Conservation (phyloP, 169 alveolate genomes). For the Eimeria necatrix region DNA sequence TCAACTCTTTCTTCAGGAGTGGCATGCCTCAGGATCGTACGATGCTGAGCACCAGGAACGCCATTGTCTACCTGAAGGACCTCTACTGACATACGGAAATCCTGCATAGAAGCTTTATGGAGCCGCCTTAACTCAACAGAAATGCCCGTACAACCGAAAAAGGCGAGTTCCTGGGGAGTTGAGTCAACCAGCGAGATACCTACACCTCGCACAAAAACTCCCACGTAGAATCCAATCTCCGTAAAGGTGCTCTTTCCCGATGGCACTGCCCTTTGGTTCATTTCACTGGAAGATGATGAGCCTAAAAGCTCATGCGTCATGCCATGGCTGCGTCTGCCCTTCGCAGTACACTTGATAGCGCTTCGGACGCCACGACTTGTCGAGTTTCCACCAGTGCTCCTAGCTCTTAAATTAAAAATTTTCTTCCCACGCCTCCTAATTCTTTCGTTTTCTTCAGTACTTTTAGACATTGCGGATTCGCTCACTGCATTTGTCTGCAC, state of each 20-base stretch:
- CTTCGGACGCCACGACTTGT: neutral
- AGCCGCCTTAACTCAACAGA: slow-evolving; percentile 47
- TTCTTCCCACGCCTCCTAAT: neutral
- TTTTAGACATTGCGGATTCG: neutral
- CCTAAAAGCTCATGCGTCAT: neutral
- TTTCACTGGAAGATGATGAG: slow-evolving; percentile 27
- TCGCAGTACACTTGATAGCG: slow-evolving; percentile 6
- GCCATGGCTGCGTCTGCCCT: neutral
- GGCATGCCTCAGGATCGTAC: slow-evolving; percentile 72
- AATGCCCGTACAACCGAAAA: slow-evolving; percentile 67
- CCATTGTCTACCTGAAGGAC: slow-evolving; percentile 76
- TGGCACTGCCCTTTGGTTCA: neutral
- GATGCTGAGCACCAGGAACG: slow-evolving; percentile 55
- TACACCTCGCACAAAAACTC: slow-evolving; percentile 36
- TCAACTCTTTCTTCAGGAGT: slow-evolving; percentile 70
- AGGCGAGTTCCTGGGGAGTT: slow-evolving; percentile 80
- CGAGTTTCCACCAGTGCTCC: no score
- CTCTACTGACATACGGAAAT: slow-evolving; percentile 30
- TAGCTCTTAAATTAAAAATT: neutral
- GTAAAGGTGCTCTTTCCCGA: neutral
- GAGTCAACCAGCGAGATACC: slow-evolving; percentile 77
- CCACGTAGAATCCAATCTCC: neutral
- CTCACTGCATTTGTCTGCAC: neutral
- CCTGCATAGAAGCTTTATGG: slow-evolving; percentile 41
- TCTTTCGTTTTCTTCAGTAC: neutral